Evolutionary conservation across 2,329 filamentous ascomycete species (phyloP).

Genomic region (Fusarium sp.): DNA sequence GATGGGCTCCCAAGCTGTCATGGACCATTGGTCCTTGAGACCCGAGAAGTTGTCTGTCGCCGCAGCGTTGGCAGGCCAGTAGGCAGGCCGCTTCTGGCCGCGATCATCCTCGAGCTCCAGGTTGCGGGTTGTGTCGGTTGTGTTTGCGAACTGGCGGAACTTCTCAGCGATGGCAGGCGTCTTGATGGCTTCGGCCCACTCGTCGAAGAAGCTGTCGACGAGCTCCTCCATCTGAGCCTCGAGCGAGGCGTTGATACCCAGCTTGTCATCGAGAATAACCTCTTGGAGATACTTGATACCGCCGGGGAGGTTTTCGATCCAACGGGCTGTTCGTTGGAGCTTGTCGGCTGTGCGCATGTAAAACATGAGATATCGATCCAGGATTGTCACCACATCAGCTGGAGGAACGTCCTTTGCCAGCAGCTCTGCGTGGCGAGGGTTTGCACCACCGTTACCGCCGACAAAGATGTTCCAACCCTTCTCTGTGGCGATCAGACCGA

Average conservation of each 20-base stretch:
- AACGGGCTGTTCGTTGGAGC: slow-evolving; percentile 86
- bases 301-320: slow-evolving; percentile 85
- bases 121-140: slow-evolving; percentile 71
- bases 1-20: slow-evolving; percentile 79
- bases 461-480: slow-evolving; percentile 96
- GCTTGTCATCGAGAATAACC: slow-evolving; percentile 84
- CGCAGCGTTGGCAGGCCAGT: slow-evolving; percentile 76
- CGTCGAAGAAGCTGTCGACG: slow-evolving; percentile 85
- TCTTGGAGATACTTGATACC: slow-evolving; percentile 84
- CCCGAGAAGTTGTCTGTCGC: slow-evolving; percentile 77
- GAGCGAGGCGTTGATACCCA: slow-evolving; percentile 84
- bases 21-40: slow-evolving; percentile 67
- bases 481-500: slow-evolving; percentile 89
- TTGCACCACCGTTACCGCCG: slow-evolving; percentile 87
- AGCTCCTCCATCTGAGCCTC: slow-evolving; percentile 89
- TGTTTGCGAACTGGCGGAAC: slow-evolving; percentile 89
- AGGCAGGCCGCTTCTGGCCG: slow-evolving; percentile 75
- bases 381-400: slow-evolving; percentile 80
- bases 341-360: slow-evolving; percentile 94
- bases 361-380: slow-evolving; percentile 91
- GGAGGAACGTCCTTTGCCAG: slow-evolving; percentile 87
- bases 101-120: slow-evolving; percentile 78
- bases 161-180: slow-evolving; percentile 71
- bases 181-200: slow-evolving; percentile 86
- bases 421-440: slow-evolving; percentile 81